Evolutionary conservation across 2,329 filamentous ascomycete genomes (phyloP).

Genomic region (Tolypocladium endophyticum): DNA sequence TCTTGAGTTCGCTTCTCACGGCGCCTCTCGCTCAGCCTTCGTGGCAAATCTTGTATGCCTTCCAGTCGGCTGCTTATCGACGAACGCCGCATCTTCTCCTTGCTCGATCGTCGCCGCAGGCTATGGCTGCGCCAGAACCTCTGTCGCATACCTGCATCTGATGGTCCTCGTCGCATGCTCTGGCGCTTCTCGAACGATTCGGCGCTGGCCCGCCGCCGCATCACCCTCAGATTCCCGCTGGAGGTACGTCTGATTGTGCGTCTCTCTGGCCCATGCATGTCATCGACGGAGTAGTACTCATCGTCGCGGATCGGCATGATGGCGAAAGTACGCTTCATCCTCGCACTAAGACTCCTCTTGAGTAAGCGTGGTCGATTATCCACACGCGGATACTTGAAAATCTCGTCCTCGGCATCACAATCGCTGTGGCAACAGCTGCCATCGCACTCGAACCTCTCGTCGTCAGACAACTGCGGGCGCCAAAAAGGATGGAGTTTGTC

Average conservation of each 20-base stretch:
- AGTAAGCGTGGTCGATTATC: slow-evolving; percentile 36
- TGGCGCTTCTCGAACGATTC: slow-evolving; percentile 25
- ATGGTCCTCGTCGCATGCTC: slow-evolving; percentile 20
- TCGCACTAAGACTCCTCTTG: slow-evolving; percentile 38
- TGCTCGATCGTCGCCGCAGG: slow-evolving; percentile 12
- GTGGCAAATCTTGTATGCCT: slow-evolving; percentile 41
- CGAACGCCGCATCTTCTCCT: slow-evolving; percentile 19
- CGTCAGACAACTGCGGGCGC: slow-evolving; percentile 40
- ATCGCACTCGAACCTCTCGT: slow-evolving; percentile 18
- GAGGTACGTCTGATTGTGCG: slow-evolving; percentile 48
- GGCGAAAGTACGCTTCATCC: slow-evolving; percentile 49
- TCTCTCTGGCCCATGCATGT: slow-evolving; percentile 33
- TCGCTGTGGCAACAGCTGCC: slow-evolving; percentile 22
- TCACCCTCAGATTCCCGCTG: slow-evolving; percentile 50
- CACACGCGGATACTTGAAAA: slow-evolving; percentile 36
- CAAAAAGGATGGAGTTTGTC: slow-evolving; percentile 50
- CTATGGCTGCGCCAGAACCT: slow-evolving; percentile 22
- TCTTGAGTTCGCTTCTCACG: slow-evolving; percentile 49
- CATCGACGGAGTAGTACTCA: slow-evolving; percentile 18
- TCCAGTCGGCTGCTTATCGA: slow-evolving; percentile 38
- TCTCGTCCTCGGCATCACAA: slow-evolving; percentile 26
- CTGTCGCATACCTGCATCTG: slow-evolving; percentile 11
- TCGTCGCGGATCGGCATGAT: slow-evolving; percentile 43
- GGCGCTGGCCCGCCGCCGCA: slow-evolving; percentile 39
- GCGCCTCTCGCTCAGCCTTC: slow-evolving; percentile 45